Base-by-base conservation (phyloP, 495 filamentous ascomycete genomes). In the Chlorociboria aeruginascens region DNA sequence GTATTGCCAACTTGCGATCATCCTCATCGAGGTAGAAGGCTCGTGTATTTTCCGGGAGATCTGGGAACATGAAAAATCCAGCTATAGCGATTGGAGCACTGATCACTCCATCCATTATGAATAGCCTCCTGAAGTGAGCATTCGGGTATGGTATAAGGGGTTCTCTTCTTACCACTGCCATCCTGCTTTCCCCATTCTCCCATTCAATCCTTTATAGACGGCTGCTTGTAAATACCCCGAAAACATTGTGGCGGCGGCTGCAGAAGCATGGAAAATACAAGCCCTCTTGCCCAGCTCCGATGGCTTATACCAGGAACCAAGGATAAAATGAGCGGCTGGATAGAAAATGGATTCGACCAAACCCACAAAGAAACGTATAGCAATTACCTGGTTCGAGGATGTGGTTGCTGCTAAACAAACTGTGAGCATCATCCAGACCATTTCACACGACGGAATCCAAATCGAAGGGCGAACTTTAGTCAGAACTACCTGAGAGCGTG, bases 341-440 rank as follows among this genome's bases (percentile, higher is more conserved):
- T 70, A 74, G 35, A 81, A 67, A 0, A 73, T 74, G 39, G 72
- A 31, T 16, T 66, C 74, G 12, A 73, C 69, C 0, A 76, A 64
- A 0, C 72, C 77, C 32, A 80, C 69, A 48, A 82, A 74, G 56
- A 82, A 80, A 25, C 77, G 55, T n/a, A 82, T 49, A n/a, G 66
- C 71, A 49, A 78, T 78, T 13, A 80, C 70, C 39, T 77, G 71
- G 1, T 63, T 64, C 0, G 69, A 63, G 0, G 51, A 74, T 17
- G 66, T 69, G 43, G 67, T 70, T 50, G 67, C 61, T 8, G 70
- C 65, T 3, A 73, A 57, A 1, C 66, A 61, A 28, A 80, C 69
- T 0, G 75, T 79, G 10, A 72, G 50, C 40, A 78, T 61, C 0
- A 73, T 69, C 77, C 77, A 81, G 0, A 32, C 29, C 1, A 44